phyloP scores from a whole-genome alignment of 192 early-diverging fungal genomes.

The Linnemannia zychae region DNA sequence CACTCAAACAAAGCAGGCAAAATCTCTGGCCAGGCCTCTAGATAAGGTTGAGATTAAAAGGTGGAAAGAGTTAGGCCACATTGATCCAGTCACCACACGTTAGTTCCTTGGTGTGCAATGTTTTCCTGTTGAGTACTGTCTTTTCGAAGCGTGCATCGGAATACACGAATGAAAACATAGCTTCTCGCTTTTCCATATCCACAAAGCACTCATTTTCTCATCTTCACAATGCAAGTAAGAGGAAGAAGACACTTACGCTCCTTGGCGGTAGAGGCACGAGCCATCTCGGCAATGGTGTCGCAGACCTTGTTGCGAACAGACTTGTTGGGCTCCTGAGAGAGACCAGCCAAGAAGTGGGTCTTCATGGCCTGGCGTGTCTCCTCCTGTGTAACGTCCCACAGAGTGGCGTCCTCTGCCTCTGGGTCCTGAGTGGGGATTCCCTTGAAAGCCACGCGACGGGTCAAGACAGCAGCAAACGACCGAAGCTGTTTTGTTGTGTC shows the following conservation, averaged over 20 bases:
- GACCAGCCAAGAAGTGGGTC: conserved; percentile 81
- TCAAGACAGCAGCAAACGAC: conserved; percentile 65
- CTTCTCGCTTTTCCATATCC: not conserved
- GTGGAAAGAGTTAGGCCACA: not conserved
- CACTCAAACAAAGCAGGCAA: conserved; percentile 85
- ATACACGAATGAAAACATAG: not conserved
- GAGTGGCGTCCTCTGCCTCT: conserved; percentile 51
- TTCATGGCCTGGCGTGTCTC: conserved; percentile 78
- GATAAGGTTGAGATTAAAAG: conserved; percentile 3
- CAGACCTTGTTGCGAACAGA: conserved; percentile 92
- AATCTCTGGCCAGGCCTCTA: conserved; percentile 88
- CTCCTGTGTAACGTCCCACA: conserved; percentile 82
- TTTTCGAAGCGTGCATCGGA: not conserved
- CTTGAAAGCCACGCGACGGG: conserved; percentile 72
- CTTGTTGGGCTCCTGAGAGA: conserved; percentile 80
- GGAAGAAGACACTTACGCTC: conserved; percentile 58
- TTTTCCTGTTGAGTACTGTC: not conserved
- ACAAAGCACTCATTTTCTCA: not conserved
- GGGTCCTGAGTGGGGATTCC: conserved; percentile 57
- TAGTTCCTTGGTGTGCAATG: not conserved
- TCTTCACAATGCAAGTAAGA: conserved; percentile 11
- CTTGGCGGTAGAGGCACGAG: conserved; percentile 67
- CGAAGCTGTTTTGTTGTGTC: conserved; percentile 57
- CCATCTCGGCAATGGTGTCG: conserved; percentile 94
- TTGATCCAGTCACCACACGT: not conserved